These are phyloP conservation scores for Epichloe baconii DNA, from an alignment of 2,329 filamentous ascomycete species.

Conservation along the genomic window DNA sequence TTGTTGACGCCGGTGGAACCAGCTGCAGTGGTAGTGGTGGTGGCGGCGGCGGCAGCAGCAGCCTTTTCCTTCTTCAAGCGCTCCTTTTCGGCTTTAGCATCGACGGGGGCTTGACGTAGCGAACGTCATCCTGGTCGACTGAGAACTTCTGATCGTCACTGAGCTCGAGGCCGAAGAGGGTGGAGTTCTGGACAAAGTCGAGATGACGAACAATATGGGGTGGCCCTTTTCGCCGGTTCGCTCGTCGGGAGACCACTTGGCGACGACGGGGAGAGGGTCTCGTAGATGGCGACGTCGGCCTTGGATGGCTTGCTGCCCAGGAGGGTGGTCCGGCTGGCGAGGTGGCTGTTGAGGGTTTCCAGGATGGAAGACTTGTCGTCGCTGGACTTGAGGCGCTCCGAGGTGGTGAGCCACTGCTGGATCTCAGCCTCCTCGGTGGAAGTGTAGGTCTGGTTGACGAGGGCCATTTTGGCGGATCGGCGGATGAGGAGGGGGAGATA, in stretches of 20 bases:
- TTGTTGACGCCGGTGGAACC: conserved; percentile 28
- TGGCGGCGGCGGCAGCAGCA: conserved; percentile 52
- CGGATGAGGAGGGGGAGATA: conserved; percentile 20
- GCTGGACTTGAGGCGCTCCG: conserved; percentile 47
- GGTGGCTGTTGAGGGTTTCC: conserved; percentile 70
- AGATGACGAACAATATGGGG: conserved; percentile 80
- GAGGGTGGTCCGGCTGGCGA: conserved; percentile 77
- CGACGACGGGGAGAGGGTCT: conserved; percentile 64
- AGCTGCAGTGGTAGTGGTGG: conserved; percentile 37
- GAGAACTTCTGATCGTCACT: conserved; percentile 60
- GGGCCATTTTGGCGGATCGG: conserved; percentile 44
- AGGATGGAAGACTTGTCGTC: conserved; percentile 56
- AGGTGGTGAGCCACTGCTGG: conserved; percentile 74
- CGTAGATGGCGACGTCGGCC: conserved; percentile 75
- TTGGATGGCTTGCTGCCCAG: conserved; percentile 81
- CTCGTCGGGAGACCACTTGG: conserved; percentile 72
- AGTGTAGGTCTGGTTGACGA: conserved; percentile 57
- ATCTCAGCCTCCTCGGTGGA: conserved; percentile 75
- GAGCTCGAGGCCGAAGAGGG: conserved; percentile 58
- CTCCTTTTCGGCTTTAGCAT: conserved; percentile 93
- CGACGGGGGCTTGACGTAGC: conserved; percentile 78
- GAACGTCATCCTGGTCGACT: conserved; percentile 67
- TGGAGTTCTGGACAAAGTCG: conserved; percentile 89
- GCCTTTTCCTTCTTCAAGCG: conserved; percentile 93
- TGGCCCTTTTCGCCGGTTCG: conserved; percentile 79